Base-by-base conservation (phyloP, 352 stramenopile species). In the Globisporangium abappressorium region DNA sequence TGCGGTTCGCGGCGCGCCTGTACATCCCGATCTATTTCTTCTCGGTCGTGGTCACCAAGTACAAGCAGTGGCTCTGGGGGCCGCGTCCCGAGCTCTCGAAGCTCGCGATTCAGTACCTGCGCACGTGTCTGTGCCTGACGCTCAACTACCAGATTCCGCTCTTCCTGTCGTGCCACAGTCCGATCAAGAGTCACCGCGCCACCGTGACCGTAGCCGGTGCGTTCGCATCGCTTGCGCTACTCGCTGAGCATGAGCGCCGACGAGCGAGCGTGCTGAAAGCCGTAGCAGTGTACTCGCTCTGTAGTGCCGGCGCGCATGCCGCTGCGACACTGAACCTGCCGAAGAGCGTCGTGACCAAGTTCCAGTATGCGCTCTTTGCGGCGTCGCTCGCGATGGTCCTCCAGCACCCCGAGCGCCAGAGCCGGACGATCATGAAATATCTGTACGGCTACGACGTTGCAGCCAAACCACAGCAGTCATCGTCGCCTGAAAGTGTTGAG, bases 1-100 rank as follows among this genome's bases (percentile, higher is more conserved):
- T 90, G 70, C 75, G 55, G 46, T 76, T 78, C 26, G 73, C 82
- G 4, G 73, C 81, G 57, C 67, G 71, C 38, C 63, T 92, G 22
- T 88, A 90, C 64, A 68, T 89, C 18, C 81, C 84, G n/a, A 89
- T 92, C 74, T 92, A 86, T 73, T 56, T 81, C 5, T 56, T 81
- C 64, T 89, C 81, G 26, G 72, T 78, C 15, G 70, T 84, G 33
- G 66, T 79, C n/a, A 69, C 78, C 14, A 84, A 82, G 64, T 88
- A 84, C 72, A 89, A 87, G 59, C 70, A 70, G 20, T 92, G 84
- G 84, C 54, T 89, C n/a, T 82, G 68, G 43, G 84, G 81, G 0
- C 84, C 84, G 4, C 78, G 84, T 2, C 84, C 84, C 15, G 61
- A 70, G 8, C 41, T 90, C 20, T 22, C 53, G 6, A 62, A 69